Percentiles rank a stretch among this genome's conserved stretches.
Conservation (phyloP, 2,329 filamentous ascomycete genomes). For the Blastomyces silverae region DNA sequence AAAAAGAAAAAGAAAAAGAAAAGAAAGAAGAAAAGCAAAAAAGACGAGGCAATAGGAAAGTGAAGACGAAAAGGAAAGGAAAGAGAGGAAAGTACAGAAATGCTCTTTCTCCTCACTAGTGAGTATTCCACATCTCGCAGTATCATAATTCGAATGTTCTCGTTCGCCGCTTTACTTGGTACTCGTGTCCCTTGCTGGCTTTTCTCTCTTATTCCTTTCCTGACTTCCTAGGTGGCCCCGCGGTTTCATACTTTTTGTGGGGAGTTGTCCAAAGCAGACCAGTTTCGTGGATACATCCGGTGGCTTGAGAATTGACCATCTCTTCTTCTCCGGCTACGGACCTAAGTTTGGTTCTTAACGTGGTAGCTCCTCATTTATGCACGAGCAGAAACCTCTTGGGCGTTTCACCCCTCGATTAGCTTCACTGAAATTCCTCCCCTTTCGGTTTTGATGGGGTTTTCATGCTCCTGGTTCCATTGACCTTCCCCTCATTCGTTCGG, state of each 20-base stretch:
- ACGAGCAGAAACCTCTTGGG: constrained; percentile 24
- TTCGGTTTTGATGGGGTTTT: constrained; percentile 24
- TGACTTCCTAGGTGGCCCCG: not conserved
- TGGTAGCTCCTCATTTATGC: constrained; percentile 16
- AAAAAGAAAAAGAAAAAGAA: not conserved
- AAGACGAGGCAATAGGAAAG: no score
- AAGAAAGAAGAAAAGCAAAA: not conserved
- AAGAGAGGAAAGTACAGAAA: not conserved
- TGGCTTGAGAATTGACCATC: constrained; percentile 12
- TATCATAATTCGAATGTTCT: not conserved
- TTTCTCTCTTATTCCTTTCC: not conserved
- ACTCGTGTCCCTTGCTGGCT: not conserved
- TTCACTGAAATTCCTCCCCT: constrained; percentile 26
- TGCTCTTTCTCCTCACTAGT: not conserved
- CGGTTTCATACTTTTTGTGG: constrained; percentile 9
- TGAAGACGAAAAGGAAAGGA: not conserved
- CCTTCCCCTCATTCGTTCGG: constrained; percentile 20
- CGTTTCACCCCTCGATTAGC: constrained; percentile 37
- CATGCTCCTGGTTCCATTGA: constrained; percentile 18
- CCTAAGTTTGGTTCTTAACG: constrained; percentile 20
- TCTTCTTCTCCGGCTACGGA: constrained; percentile 16
- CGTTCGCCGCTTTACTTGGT: not conserved
- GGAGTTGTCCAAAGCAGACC: constrained; percentile 9
- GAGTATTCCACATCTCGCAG: not conserved
- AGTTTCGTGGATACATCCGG: not conserved